A percentile compares a stretch with the other conserved stretches of the same genome.
These are phyloP conservation scores for Hericium coralloides DNA, from an alignment of 768 basidiomycete genomes.

Conservation along the genomic window DNA sequence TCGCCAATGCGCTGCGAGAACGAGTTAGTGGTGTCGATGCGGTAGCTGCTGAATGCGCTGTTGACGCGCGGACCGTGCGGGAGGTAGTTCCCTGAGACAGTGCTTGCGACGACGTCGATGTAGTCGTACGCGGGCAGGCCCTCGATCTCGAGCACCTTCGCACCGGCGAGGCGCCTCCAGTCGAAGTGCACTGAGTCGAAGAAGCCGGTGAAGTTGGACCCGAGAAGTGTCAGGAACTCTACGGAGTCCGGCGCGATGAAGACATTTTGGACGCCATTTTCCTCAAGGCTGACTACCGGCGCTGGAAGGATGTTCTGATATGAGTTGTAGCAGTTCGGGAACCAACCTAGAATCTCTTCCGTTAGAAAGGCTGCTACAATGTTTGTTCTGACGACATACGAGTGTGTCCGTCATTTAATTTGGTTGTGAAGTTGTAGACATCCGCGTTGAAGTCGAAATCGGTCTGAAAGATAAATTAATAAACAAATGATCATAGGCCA, in stretches of 20 bases:
- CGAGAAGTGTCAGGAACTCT: conserved; percentile 3
- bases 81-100: conserved; percentile 52
- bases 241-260: conserved; percentile 7
- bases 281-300: conserved; percentile 3
- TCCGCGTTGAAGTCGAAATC: conserved; percentile 59
- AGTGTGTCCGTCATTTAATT: conserved; percentile 60
- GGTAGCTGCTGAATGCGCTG: conserved; percentile 52
- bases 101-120: conserved; percentile 45
- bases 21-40: conserved; percentile 20
- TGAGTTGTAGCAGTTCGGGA: conserved; percentile 44
- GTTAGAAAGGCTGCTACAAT: not conserved
- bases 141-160: conserved; percentile 44
- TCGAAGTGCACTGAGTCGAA: conserved; percentile 5
- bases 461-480: conserved; percentile 27
- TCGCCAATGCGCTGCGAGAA: conserved; percentile 51
- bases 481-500: not conserved
- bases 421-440: conserved; percentile 44
- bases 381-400: conserved; percentile 26
- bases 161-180: conserved; percentile 54
- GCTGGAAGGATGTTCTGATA: conserved; percentile 28
- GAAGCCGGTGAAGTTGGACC: conserved; percentile 1
- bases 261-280: not conserved
- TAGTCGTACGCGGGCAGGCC: conserved; percentile 45
- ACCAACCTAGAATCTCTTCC: conserved; percentile 35
- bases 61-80: conserved; percentile 58